A percentile compares a stretch with the other conserved stretches of the same genome.
phyloP scores from a whole-genome alignment of 2,329 filamentous ascomycete genomes.

The Trichoderma hamatum region DNA sequence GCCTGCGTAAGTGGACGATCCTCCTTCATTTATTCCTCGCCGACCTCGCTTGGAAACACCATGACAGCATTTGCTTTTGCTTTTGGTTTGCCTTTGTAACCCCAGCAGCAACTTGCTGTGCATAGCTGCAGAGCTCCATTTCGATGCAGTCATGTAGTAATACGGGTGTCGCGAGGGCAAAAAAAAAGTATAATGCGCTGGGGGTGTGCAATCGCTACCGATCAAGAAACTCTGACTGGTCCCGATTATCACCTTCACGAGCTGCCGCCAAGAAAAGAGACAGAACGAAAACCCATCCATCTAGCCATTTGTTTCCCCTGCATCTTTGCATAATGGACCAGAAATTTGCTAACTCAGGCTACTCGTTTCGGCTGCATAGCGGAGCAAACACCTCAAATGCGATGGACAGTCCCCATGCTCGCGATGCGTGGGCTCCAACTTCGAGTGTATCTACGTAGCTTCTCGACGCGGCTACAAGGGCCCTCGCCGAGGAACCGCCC shows the following conservation, averaged over 20 bases:
- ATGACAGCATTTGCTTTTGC: not conserved
- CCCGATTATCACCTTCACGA: not conserved
- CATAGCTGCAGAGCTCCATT: not conserved
- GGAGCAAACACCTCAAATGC: constrained; percentile 73
- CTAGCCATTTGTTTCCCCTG: not conserved
- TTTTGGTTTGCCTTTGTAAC: not conserved
- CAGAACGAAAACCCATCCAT: not conserved
- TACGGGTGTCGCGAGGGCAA: not conserved
- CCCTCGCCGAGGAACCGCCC: constrained; percentile 42
- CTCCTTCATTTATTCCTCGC: constrained; percentile 7
- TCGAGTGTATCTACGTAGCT: constrained; percentile 71
- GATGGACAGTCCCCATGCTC: constrained; percentile 71
- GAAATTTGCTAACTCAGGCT: constrained; percentile 11
- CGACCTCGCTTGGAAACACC: constrained; percentile 13
- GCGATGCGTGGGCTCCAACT: constrained; percentile 62
- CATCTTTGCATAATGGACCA: not conserved
- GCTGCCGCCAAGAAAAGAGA: not conserved
- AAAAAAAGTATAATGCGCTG: not conserved
- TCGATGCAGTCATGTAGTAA: not conserved
- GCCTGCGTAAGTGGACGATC: constrained; percentile 52
- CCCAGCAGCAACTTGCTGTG: not conserved
- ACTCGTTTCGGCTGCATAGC: constrained; percentile 41
- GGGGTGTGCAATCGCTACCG: not conserved
- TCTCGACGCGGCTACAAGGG: constrained; percentile 77
- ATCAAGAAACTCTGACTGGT: not conserved